phyloP scores from a whole-genome alignment of 2,329 filamentous ascomycete species.

The Clonostachys rhizophaga region DNA sequence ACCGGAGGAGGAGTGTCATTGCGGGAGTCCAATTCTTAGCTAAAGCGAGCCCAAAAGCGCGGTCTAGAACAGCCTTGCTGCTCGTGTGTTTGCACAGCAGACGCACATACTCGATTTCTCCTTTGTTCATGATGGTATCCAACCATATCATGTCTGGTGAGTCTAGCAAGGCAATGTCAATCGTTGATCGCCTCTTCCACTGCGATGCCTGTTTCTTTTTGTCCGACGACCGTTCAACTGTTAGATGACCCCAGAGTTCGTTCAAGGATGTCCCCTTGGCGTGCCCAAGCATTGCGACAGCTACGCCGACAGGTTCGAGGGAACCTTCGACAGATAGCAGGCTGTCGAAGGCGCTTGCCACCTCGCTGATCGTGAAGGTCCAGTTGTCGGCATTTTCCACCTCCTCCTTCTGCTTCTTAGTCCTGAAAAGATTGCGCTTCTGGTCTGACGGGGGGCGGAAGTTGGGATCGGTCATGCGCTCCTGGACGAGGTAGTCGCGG shows the following conservation, averaged over 20 bases:
- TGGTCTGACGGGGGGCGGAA: too few species aligned
- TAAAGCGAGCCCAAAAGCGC: neutral
- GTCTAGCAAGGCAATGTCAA: neutral
- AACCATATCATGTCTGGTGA: neutral
- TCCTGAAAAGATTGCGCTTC: neutral
- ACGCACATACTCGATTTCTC: neutral
- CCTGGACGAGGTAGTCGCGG: too few species aligned
- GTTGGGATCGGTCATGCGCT: too few species aligned
- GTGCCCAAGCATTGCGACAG: too few species aligned
- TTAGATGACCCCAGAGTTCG: too few species aligned
- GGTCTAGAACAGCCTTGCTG: neutral
- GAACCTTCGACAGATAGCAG: neutral
- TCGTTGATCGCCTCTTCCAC: neutral
- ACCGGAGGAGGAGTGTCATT: neutral
- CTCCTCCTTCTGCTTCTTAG: neutral
- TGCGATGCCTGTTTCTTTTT: too few species aligned
- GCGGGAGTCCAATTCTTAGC: neutral
- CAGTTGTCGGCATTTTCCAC: neutral
- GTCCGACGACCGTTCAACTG: too few species aligned
- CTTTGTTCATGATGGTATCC: neutral
- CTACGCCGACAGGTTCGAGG: too few species aligned
- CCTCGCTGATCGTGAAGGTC: neutral
- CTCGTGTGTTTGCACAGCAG: neutral
- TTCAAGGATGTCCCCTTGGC: too few species aligned
- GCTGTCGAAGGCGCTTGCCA: neutral